These are phyloP conservation scores for Leishmania aethiopica DNA, from an alignment of 208 protist genomes.

Conservation along the genomic window DNA sequence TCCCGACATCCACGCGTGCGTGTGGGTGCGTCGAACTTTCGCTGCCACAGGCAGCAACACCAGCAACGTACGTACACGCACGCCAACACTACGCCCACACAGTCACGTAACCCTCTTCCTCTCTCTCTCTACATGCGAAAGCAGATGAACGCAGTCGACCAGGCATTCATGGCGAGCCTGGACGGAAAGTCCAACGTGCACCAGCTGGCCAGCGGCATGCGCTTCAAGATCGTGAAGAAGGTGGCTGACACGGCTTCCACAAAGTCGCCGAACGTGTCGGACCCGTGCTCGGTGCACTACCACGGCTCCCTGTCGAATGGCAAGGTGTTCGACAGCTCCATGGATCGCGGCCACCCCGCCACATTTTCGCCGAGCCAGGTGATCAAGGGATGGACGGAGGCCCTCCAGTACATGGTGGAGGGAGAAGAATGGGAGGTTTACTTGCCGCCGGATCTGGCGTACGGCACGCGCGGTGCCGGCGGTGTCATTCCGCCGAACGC, in stretches of 20 bases:
- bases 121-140: background rate
- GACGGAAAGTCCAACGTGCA: slow-evolving; percentile 43
- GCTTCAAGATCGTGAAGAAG: slow-evolving; percentile 66
- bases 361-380: slow-evolving; percentile 75
- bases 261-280: slow-evolving; percentile 47
- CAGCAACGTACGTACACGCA: background rate
- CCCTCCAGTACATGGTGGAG: slow-evolving; percentile 85
- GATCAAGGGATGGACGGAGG: slow-evolving; percentile 87
- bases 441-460: slow-evolving; percentile 74
- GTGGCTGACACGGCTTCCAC: slow-evolving; percentile 31
- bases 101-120: background rate
- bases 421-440: slow-evolving; percentile 89
- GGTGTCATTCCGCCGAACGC: slow-evolving; percentile 69
- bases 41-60: background rate
- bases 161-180: slow-evolving; percentile 54
- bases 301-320: slow-evolving; percentile 67
- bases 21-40: background rate
- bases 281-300: slow-evolving; percentile 85
- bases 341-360: slow-evolving; percentile 58
- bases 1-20: background rate
- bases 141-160: slow-evolving; percentile 28
- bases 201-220: slow-evolving; percentile 79
- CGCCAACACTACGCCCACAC: background rate
- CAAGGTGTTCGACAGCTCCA: slow-evolving; percentile 85
- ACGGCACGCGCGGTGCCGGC: slow-evolving; percentile 65